Evolutionary conservation across 208 protist species (phyloP).

Genomic region (Porcisia deanei): DNA sequence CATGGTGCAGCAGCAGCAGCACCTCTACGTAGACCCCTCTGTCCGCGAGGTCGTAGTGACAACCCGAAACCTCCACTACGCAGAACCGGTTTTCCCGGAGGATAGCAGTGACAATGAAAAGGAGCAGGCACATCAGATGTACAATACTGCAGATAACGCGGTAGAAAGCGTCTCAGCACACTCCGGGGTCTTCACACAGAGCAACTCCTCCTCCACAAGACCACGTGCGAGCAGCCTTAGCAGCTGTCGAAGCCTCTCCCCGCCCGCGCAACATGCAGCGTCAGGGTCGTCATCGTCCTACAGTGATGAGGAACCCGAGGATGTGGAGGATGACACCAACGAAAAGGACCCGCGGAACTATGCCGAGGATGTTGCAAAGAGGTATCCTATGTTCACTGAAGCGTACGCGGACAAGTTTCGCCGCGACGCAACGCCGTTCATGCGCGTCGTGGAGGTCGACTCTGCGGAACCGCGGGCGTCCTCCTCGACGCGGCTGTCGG

Average conservation of each 20-base stretch:
- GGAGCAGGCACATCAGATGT: neutral
- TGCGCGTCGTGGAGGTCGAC: constrained; percentile 32
- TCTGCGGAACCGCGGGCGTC: neutral
- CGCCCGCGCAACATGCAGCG: constrained; percentile 17
- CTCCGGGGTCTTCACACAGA: constrained; percentile 24
- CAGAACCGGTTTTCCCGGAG: constrained; percentile 12
- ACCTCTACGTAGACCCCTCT: constrained; percentile 9
- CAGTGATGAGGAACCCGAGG: constrained; percentile 24
- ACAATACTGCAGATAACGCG: neutral
- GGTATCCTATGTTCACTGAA: constrained; percentile 63
- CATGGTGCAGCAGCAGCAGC: constrained; percentile 4
- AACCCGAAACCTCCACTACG: constrained; percentile 25
- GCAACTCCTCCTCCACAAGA: constrained; percentile 17
- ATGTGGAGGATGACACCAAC: constrained; percentile 29
- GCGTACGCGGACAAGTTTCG: constrained; percentile 53
- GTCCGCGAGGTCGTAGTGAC: neutral
- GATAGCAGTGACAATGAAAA: constrained; percentile 17
- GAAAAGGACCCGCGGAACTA: constrained; percentile 35
- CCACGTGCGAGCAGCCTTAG: constrained; percentile 38
- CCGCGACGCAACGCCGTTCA: constrained; percentile 50
- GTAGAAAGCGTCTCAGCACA: constrained; percentile 8
- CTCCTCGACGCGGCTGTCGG: constrained; percentile 2
- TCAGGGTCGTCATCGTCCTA: constrained; percentile 18
- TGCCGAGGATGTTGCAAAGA: constrained; percentile 44
- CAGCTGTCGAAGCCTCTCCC: constrained; percentile 15